A percentile compares a stretch with the other conserved stretches of the same genome.
Conservation (phyloP, 208 protist species). For the Acanthamoeba triangularis region DNA sequence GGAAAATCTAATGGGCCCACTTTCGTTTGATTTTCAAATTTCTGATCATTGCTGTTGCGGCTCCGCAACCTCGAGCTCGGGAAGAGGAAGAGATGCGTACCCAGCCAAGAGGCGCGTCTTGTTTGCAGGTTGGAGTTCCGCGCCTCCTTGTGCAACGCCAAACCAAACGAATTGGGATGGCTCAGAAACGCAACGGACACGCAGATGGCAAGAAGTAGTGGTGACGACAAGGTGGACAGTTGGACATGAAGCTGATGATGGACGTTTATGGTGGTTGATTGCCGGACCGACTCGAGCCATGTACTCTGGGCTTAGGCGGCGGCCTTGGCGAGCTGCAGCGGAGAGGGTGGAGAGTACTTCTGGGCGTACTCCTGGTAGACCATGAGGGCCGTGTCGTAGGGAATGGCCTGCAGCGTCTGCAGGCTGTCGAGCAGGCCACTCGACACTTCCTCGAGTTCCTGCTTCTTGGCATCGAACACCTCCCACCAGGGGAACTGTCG, state of each 20-base stretch:
- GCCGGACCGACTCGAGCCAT: too few relatives aligned
- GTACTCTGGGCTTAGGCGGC: background rate
- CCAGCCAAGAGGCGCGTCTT: too few relatives aligned
- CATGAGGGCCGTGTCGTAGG: slow-evolving; percentile 39
- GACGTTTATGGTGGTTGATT: background rate
- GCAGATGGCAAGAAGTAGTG: too few relatives aligned
- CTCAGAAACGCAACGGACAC: too few relatives aligned
- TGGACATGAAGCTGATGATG: too few relatives aligned
- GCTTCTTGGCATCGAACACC: background rate
- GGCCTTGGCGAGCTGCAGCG: slow-evolving; percentile 52
- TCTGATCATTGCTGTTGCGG: background rate
- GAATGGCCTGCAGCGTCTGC: slow-evolving; percentile 3
- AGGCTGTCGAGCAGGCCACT: slow-evolving; percentile 20
- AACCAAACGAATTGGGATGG: too few relatives aligned
- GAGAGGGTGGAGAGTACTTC: slow-evolving; percentile 54
- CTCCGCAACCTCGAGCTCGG: too few relatives aligned
- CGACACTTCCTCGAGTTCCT: slow-evolving; percentile 50
- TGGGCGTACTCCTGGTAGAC: slow-evolving; percentile 64
- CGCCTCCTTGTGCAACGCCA: too few relatives aligned
- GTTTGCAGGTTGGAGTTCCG: too few relatives aligned
- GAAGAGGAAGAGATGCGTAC: background rate
- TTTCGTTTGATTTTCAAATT: background rate
- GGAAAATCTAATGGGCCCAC: background rate
- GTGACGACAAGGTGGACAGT: too few relatives aligned
- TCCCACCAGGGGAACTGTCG: slow-evolving; percentile 54